phyloP scores from a whole-genome alignment of 176 grass and related monocot genomes.

The Avena eriantha region DNA sequence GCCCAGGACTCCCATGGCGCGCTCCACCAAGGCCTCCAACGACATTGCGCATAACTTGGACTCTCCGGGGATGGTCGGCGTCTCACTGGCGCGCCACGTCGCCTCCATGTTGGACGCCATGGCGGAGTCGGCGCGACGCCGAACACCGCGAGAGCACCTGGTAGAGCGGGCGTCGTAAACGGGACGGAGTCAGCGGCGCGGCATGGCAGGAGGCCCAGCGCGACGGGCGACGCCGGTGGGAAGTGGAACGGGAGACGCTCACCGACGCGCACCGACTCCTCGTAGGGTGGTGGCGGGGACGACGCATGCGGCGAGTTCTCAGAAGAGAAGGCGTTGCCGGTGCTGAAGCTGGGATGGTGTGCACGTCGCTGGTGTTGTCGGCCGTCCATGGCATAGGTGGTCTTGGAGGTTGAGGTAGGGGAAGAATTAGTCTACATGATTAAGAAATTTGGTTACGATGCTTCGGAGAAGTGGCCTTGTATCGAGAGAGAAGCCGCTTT shows the following conservation, averaged over 20 bases:
- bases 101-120: constrained; percentile 17
- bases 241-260: constrained; percentile 42
- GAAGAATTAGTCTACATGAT: too few species aligned
- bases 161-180: constrained; percentile 37
- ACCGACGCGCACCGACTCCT: constrained; percentile 53
- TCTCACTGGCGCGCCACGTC: constrained; percentile 43
- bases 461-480: too few species aligned
- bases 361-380: too few species aligned
- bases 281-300: background rate
- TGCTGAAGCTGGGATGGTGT: too few species aligned
- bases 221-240: background rate
- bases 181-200: constrained; percentile 35
- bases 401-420: too few species aligned
- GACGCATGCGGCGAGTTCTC: too few species aligned
- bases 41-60: constrained; percentile 54
- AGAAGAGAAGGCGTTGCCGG: too few species aligned
- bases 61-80: constrained; percentile 4
- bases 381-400: too few species aligned
- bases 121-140: background rate
- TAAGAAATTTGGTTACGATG: too few species aligned
- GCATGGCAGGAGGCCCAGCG: constrained; percentile 44
- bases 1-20: constrained; percentile 40
- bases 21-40: constrained; percentile 51
- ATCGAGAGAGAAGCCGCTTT: too few species aligned
- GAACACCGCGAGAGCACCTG: constrained; percentile 1